Conservation (phyloP, 2,329 filamentous ascomycete species). For the Aspergillus pseudoterreus region DNA sequence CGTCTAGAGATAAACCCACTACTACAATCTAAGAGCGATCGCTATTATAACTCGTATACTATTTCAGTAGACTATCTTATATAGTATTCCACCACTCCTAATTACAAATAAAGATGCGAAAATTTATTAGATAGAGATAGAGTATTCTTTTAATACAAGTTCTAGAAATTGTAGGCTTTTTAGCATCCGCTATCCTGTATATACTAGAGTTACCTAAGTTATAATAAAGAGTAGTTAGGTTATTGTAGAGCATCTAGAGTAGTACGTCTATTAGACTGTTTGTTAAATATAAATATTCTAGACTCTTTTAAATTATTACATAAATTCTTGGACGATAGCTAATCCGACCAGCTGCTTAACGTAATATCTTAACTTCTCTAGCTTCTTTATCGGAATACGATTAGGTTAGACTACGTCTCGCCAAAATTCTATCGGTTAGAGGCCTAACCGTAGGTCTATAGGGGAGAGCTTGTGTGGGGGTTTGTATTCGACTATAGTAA, state of each 20-base stretch:
- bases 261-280: conserved; percentile 19
- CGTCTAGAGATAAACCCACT: conserved; percentile 13
- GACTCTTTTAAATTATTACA: conserved; percentile 27
- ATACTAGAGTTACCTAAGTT: conserved; percentile 13
- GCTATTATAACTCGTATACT: conserved; percentile 19
- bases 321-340: conserved; percentile 25
- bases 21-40: conserved; percentile 16
- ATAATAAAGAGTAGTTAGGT: conserved; percentile 24
- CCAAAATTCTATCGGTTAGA: conserved; percentile 17
- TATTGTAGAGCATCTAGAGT: conserved; percentile 19
- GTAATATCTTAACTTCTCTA: conserved; percentile 21
- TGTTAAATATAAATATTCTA: conserved; percentile 25
- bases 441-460: conserved; percentile 3
- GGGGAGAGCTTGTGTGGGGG: conserved; percentile 14
- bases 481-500: conserved; percentile 15
- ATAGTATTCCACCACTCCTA: conserved; percentile 22
- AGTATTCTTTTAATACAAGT: conserved; percentile 15
- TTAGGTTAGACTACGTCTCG: conserved; percentile 16
- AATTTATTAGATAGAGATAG: conserved; percentile 23
- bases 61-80: conserved; percentile 12
- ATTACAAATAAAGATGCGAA: conserved; percentile 12
- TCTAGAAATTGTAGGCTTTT: background rate
- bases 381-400: conserved; percentile 8
- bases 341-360: conserved; percentile 18
- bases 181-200: no score